A percentile compares a stretch with the other conserved stretches of the same genome.
Conservation (phyloP, 768 basidiomycete species). For the Leccinum uliginosum region DNA sequence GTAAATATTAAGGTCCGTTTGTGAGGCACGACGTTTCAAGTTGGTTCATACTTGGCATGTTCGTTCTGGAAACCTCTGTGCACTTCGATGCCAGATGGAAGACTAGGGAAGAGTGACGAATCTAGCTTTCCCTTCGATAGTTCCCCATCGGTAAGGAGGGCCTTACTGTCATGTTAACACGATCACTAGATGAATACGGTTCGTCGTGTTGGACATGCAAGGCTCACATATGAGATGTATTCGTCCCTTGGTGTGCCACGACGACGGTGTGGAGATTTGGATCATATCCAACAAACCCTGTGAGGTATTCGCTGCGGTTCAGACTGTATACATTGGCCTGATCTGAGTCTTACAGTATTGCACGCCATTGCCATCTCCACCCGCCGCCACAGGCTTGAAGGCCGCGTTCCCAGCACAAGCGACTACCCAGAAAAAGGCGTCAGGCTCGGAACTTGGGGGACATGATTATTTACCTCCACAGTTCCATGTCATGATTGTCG, state of each 20-base stretch:
- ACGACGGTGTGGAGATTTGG: slow-evolving; percentile 31
- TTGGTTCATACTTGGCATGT: slow-evolving; percentile 39
- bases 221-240: slow-evolving; percentile 31
- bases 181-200: slow-evolving; percentile 15
- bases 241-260: slow-evolving; percentile 33
- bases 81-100: slow-evolving; percentile 35
- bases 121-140: slow-evolving; percentile 31
- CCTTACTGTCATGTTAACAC: slow-evolving; percentile 21
- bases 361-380: slow-evolving; percentile 37
- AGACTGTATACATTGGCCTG: no score
- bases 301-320: not conserved
- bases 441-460: not conserved
- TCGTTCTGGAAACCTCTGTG: slow-evolving; percentile 44
- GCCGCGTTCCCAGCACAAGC: slow-evolving; percentile 40
- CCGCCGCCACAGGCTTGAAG: slow-evolving; percentile 42
- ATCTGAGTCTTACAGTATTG: slow-evolving; percentile 39
- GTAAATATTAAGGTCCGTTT: not conserved
- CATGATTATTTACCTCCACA: slow-evolving; percentile 42
- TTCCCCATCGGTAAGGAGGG: slow-evolving; percentile 38
- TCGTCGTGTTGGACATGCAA: slow-evolving; percentile 8
- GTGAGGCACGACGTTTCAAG: not conserved
- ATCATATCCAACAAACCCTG: slow-evolving; percentile 38
- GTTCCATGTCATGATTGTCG: slow-evolving; percentile 39
- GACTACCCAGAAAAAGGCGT: slow-evolving; percentile 15
- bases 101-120: slow-evolving; percentile 42